These are phyloP conservation scores for Chaetomiaceae sp. DNA, from an alignment of 2,329 filamentous ascomycete species.

Conservation along the genomic window DNA sequence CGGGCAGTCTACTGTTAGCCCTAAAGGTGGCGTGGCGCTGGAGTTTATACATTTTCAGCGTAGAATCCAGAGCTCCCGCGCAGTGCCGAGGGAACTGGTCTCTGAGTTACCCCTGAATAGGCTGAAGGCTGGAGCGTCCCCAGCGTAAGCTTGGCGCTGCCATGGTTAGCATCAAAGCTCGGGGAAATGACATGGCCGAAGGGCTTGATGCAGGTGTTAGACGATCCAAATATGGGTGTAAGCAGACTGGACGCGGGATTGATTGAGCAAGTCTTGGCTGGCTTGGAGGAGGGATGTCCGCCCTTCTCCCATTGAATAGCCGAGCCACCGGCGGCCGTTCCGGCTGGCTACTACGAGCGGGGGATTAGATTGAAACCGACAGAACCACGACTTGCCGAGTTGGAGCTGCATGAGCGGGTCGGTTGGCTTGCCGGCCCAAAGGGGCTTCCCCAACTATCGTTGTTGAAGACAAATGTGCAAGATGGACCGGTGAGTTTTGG, in stretches of 20 bases:
- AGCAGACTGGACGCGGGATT: background rate
- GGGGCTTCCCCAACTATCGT: too few species aligned
- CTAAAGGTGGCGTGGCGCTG: background rate
- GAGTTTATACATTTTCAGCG: background rate
- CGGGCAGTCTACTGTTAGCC: background rate
- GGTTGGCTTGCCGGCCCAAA: background rate
- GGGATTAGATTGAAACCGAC: background rate
- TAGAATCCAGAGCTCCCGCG: too few species aligned
- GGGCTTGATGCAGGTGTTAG: too few species aligned
- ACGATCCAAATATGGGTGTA: too few species aligned
- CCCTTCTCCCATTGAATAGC: constrained; percentile 1
- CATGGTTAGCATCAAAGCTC: background rate
- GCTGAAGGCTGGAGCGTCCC: background rate
- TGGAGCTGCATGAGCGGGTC: background rate
- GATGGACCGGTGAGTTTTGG: too few species aligned
- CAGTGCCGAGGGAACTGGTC: background rate
- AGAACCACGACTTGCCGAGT: background rate
- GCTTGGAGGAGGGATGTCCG: too few species aligned
- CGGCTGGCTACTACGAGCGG: background rate
- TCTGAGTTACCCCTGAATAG: background rate
- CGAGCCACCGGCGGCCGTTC: background rate
- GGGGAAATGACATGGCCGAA: too few species aligned
- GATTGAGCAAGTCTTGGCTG: too few species aligned
- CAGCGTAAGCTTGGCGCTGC: background rate
- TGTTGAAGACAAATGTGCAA: too few species aligned